These are phyloP conservation scores for Tetrastigma voinierianum DNA, from an alignment of 164 flowering plant genomes.

Conservation along the genomic window DNA sequence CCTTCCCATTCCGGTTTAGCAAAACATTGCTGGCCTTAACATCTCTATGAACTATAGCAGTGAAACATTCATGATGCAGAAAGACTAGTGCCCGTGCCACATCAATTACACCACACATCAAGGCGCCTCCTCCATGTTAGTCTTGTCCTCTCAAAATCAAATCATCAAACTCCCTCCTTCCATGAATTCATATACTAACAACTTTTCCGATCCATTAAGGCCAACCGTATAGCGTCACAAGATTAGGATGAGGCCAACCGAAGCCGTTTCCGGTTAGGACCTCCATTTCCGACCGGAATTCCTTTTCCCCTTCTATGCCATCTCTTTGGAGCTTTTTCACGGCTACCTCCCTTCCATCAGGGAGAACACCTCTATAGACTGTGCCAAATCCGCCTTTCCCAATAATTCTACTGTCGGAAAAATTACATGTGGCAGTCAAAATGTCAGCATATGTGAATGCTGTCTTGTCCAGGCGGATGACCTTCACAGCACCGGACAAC, in stretches of 20 bases:
- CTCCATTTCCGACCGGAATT: slow-evolving; percentile 88
- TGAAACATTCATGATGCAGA: slow-evolving; percentile 86
- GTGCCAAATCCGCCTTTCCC: slow-evolving; percentile 85
- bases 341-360: slow-evolving; percentile 80
- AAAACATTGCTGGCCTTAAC: slow-evolving; percentile 90
- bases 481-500: slow-evolving; percentile 49
- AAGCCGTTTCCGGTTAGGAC: slow-evolving; percentile 58
- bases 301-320: slow-evolving; percentile 81
- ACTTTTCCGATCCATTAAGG: slow-evolving; percentile 63
- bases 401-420: slow-evolving; percentile 60
- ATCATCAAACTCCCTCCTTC: slow-evolving; percentile 84
- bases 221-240: slow-evolving; percentile 85
- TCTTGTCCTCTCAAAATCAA: slow-evolving; percentile 43
- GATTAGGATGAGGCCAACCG: slow-evolving; percentile 88
- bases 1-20: slow-evolving; percentile 63
- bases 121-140: slow-evolving; percentile 60
- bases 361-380: slow-evolving; percentile 72
- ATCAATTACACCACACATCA: slow-evolving; percentile 59
- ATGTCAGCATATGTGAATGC: slow-evolving; percentile 74
- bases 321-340: slow-evolving; percentile 82
- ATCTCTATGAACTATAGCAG: slow-evolving; percentile 80
- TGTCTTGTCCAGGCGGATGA: slow-evolving; percentile 66
- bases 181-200: slow-evolving; percentile 86
- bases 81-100: slow-evolving; percentile 76
- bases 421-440: slow-evolving; percentile 60